phyloP scores from a whole-genome alignment of 495 filamentous ascomycete genomes.

The Glarea lozoyensis region DNA sequence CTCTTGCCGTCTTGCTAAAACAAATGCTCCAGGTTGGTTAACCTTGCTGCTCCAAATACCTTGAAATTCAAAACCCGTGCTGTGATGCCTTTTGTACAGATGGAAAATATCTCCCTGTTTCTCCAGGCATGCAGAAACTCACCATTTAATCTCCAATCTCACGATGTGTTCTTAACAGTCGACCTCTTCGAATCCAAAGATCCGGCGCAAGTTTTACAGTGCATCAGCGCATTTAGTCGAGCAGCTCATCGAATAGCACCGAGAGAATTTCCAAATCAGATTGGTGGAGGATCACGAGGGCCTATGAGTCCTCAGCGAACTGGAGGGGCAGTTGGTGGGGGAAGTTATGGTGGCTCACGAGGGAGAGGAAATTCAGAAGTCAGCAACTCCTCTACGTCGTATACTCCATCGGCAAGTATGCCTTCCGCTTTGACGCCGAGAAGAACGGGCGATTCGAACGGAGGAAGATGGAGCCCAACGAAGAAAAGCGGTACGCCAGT shows the following conservation, averaged over 20 bases:
- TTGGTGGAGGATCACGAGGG: constrained; percentile 59
- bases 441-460: constrained; percentile 38
- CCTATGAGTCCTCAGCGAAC: constrained; percentile 64
- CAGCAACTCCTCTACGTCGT: constrained; percentile 52
- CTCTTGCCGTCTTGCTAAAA: constrained; percentile 1
- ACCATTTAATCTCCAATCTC: constrained; percentile 79
- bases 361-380: constrained; percentile 57
- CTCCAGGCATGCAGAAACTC: constrained; percentile 75
- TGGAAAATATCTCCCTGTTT: constrained; percentile 99
- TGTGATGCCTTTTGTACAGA: constrained; percentile 93
- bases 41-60: constrained; percentile 55
- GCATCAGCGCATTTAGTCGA: constrained; percentile 83
- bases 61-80: constrained; percentile 16
- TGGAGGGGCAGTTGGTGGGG: constrained; percentile 31
- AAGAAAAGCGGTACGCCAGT: constrained; percentile 34
- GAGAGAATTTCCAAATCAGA: constrained; percentile 56
- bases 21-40: constrained; percentile 56
- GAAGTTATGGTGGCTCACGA: constrained; percentile 31
- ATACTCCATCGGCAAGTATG: constrained; percentile 15
- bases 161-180: constrained; percentile 95
- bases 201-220: constrained; percentile 92
- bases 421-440: constrained; percentile 32
- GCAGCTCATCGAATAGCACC: constrained; percentile 74
- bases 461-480: constrained; percentile 53
- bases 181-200: constrained; percentile 96